Conservation (phyloP, 345 rosid genomes). For the Tarenaya hassleriana region DNA sequence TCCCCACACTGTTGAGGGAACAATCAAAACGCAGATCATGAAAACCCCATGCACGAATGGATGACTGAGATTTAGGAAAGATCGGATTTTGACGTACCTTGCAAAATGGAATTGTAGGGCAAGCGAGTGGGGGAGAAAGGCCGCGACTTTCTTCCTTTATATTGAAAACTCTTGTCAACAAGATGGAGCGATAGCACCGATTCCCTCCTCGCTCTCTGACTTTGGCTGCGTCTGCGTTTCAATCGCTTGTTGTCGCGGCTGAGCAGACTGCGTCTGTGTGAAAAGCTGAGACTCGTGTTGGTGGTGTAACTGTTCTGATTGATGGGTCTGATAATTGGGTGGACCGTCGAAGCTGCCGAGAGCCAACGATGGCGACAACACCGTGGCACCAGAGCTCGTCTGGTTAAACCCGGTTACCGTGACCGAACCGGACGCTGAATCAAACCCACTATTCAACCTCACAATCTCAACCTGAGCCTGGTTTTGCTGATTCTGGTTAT, state of each 20-base stretch:
- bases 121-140: too few species aligned
- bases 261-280: constrained; percentile 28
- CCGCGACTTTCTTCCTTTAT: too few species aligned
- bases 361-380: constrained; percentile 43
- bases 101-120: too few species aligned
- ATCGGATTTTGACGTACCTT: too few species aligned
- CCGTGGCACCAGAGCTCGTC: constrained; percentile 19
- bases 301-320: constrained; percentile 28
- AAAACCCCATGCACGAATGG: too few species aligned
- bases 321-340: constrained; percentile 47
- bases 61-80: too few species aligned
- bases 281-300: constrained; percentile 23
- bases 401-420: constrained; percentile 40
- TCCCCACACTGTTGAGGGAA: too few species aligned
- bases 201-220: constrained; percentile 48
- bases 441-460: constrained; percentile 38
- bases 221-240: constrained; percentile 39
- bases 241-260: constrained; percentile 19
- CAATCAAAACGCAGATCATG: too few species aligned
- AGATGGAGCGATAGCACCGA: constrained; percentile 34
- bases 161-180: constrained; percentile 21
- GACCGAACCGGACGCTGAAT: constrained; percentile 27
- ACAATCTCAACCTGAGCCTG: constrained; percentile 45
- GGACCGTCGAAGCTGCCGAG: constrained; percentile 35
- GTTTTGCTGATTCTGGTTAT: constrained; percentile 32